Conservation (phyloP, 2,329 filamentous ascomycete species). For the Stromatinia cepivora region DNA sequence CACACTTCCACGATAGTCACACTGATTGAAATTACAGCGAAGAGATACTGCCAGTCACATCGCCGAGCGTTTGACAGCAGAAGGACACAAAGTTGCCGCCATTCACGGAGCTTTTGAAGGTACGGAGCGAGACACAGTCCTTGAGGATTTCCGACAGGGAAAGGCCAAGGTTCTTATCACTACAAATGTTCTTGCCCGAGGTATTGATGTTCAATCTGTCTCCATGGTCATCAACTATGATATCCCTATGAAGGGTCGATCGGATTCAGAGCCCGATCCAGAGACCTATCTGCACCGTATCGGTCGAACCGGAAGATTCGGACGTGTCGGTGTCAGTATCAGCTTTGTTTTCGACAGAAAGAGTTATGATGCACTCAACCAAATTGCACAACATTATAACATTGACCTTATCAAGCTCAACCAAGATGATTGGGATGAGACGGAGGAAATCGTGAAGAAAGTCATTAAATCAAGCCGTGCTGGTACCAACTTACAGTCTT, state of each 20-base stretch:
- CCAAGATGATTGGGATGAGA: slow-evolving; percentile 85
- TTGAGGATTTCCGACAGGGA: slow-evolving; percentile 83
- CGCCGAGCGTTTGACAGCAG: slow-evolving; percentile 77
- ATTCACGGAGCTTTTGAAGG: slow-evolving; percentile 89
- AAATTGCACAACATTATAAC: slow-evolving; percentile 78
- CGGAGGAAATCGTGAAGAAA: slow-evolving; percentile 78
- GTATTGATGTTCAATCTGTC: slow-evolving; percentile 90
- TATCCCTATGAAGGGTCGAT: slow-evolving; percentile 71
- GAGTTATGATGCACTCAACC: slow-evolving; percentile 75
- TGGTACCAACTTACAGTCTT: slow-evolving; percentile 49
- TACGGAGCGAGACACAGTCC: slow-evolving; percentile 74
- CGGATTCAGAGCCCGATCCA: slow-evolving; percentile 81
- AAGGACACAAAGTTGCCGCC: slow-evolving; percentile 89
- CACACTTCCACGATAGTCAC: not conserved
- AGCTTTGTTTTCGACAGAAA: slow-evolving; percentile 87
- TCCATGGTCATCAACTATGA: slow-evolving; percentile 99
- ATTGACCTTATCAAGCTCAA: slow-evolving; percentile 81
- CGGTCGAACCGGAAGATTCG: slow-evolving; percentile 93
- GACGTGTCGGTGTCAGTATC: slow-evolving; percentile 92
- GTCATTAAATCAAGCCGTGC: slow-evolving; percentile 73
- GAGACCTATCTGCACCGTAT: slow-evolving; percentile 99
- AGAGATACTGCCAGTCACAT: slow-evolving; percentile 84
- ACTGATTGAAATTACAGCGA: slow-evolving; percentile 54
- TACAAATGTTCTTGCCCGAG: slow-evolving; percentile 93
- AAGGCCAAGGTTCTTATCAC: slow-evolving; percentile 95